phyloP scores from a whole-genome alignment of 176 grass and related monocot genomes.

The Saccharum spontaneum region DNA sequence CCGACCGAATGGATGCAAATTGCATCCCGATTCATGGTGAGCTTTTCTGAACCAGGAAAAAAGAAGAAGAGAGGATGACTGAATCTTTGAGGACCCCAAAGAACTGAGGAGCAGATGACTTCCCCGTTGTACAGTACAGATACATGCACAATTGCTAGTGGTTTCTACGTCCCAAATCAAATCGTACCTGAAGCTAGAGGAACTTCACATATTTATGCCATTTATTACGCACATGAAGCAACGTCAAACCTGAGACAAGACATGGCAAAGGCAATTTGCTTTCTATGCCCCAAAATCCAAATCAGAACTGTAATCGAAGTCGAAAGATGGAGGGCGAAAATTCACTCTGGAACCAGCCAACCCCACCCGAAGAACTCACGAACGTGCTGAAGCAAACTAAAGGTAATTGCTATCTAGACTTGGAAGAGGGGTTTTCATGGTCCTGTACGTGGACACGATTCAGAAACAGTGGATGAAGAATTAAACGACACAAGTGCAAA shows the following conservation, averaged over 20 bases:
- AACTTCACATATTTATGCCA: too few species aligned
- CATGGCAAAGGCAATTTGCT: neutral
- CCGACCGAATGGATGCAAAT: neutral
- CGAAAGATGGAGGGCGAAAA: neutral
- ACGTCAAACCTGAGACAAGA: neutral
- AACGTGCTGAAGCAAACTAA: neutral
- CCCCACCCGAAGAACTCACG: neutral
- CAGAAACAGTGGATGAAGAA: too few species aligned
- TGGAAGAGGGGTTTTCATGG: neutral
- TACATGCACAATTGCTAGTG: neutral
- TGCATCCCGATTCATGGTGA: neutral
- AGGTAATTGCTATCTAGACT: too few species aligned
- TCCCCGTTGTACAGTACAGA: neutral
- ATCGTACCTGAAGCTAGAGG: too few species aligned
- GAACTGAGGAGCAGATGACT: neutral
- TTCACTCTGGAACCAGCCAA: neutral
- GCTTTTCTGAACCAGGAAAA: neutral
- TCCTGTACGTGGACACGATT: neutral
- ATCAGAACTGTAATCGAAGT: neutral
- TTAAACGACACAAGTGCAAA: neutral
- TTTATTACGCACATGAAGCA: too few species aligned
- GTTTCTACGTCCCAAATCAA: too few species aligned
- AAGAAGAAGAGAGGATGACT: neutral
- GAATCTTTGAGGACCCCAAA: neutral
- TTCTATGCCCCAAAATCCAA: neutral